phyloP scores from a whole-genome alignment of 345 rosid genomes.

The Euphorbia lathyris region DNA sequence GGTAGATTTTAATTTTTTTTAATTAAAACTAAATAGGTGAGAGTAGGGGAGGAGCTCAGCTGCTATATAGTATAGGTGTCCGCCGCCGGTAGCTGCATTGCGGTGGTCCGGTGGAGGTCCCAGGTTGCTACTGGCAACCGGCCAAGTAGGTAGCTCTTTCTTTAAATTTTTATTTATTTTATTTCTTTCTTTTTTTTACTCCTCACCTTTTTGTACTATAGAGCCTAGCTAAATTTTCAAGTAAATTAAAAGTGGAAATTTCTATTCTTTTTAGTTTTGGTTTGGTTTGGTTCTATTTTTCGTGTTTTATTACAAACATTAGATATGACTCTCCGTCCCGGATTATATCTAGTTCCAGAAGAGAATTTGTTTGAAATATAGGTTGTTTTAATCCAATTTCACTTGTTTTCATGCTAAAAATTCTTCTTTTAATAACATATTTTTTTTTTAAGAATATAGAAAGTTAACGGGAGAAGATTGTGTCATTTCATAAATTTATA shows the following conservation, averaged over 20 bases:
- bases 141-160: background rate
- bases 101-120: background rate
- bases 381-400: too few species aligned
- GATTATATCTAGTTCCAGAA: too few species aligned
- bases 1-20: constrained; percentile 4
- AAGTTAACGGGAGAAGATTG: too few species aligned
- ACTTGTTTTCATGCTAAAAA: too few species aligned
- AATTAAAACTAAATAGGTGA: background rate
- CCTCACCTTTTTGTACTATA: constrained; percentile 5
- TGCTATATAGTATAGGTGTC: background rate
- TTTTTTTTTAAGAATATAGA: too few species aligned
- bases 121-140: background rate
- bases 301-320: too few species aligned
- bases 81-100: constrained; percentile 4
- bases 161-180: background rate
- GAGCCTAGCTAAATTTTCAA: constrained; percentile 14
- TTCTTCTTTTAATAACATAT: too few species aligned
- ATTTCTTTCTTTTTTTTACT: background rate
- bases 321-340: too few species aligned
- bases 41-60: constrained; percentile 1
- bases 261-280: background rate
- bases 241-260: constrained; percentile 16
- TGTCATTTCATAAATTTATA: too few species aligned
- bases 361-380: too few species aligned
- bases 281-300: background rate